Base-by-base conservation (phyloP, 2,329 filamentous ascomycete species). In the Hymenoscyphus repandus region DNA sequence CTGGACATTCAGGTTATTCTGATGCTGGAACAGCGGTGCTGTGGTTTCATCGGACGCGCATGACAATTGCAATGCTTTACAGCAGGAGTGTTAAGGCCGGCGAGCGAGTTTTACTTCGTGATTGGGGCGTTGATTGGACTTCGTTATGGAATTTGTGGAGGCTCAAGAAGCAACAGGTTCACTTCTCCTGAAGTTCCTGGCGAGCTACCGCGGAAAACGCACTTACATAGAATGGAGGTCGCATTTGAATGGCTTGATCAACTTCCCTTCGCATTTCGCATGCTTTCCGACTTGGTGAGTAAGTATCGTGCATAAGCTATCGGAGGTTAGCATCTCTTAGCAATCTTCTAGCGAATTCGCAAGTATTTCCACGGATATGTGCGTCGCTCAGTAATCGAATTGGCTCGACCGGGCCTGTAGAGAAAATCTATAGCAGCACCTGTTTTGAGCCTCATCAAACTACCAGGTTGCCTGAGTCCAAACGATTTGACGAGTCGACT, bases 41-140 rank as follows among this genome's bases (percentile, higher is more conserved):
- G 34, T 13, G 15, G 12, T 37, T 46, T 49, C 43, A 36, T 47
- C 45, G 17, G 45, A 53, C 49, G 41, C 52, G 37, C 50, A 49
- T 44, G 41, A 39, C 30, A 20, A 40, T 44, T 50, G 33, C 32
- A 40, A 42, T 33, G 44, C 45, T 33, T 20, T 46, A 49, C 47
- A 45, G 46, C 52, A 53, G 42, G 43, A 47, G 22, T 55, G 53
- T 51, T 54, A 47, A 45, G 49, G 44, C 20, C 27, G 47, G 30
- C 49, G 44, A 49, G 47, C 50, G 27, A 36, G 43, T 46, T 33
- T 43, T 50, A 49, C 43, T 45, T 50, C 40, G 22, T 50, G 18
- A 47, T 47, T 36, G 44, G 45, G 53, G 50, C 50, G 50, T 55
- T 55, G 43, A 41, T 30, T 17, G 46, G 53, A 38, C 32, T 49